Conservation (phyloP, 371 early-diverging fungal genomes). For the Saksenaea vasiformis region DNA sequence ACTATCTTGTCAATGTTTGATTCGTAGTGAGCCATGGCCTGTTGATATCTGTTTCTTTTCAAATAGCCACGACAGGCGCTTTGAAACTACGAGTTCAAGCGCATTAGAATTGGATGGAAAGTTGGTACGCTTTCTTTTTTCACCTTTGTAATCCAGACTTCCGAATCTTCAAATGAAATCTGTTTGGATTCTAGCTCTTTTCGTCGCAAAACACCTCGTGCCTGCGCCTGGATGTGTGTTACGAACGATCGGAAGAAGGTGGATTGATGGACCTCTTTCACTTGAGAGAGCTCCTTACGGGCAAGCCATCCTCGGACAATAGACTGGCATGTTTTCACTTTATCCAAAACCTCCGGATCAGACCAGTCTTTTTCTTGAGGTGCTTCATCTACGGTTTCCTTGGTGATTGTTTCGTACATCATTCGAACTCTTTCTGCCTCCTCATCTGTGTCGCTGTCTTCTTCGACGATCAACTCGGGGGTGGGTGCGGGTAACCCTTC, state of each 20-base stretch:
- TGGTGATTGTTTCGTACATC: not conserved
- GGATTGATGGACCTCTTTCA: slow-evolving; percentile 33
- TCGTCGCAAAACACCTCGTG: slow-evolving; percentile 59
- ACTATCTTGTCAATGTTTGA: slow-evolving; percentile 74
- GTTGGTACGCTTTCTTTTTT: not conserved
- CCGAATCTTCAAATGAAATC: slow-evolving; percentile 15
- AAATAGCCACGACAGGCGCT: slow-evolving; percentile 67
- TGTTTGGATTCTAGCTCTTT: slow-evolving; percentile 33
- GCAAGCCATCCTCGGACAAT: slow-evolving; percentile 60
- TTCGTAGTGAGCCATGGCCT: slow-evolving; percentile 63
- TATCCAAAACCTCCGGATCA: slow-evolving; percentile 27
- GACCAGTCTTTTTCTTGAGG: slow-evolving; percentile 25
- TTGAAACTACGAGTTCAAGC: slow-evolving; percentile 63
- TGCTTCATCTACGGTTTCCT: not conserved
- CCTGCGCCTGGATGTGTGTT: slow-evolving; percentile 64
- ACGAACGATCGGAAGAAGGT: slow-evolving; percentile 27
- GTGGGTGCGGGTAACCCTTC: slow-evolving; percentile 18
- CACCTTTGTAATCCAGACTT: slow-evolving; percentile 30
- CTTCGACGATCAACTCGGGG: slow-evolving; percentile 52
- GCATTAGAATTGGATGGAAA: slow-evolving; percentile 14
- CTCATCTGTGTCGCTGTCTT: slow-evolving; percentile 36
- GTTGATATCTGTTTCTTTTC: slow-evolving; percentile 57
- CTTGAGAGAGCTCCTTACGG: slow-evolving; percentile 43
- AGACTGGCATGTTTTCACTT: slow-evolving; percentile 56
- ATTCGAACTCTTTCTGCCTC: slow-evolving; percentile 15